phyloP scores from a whole-genome alignment of 768 basidiomycete species.

The Lyophyllum decastes region DNA sequence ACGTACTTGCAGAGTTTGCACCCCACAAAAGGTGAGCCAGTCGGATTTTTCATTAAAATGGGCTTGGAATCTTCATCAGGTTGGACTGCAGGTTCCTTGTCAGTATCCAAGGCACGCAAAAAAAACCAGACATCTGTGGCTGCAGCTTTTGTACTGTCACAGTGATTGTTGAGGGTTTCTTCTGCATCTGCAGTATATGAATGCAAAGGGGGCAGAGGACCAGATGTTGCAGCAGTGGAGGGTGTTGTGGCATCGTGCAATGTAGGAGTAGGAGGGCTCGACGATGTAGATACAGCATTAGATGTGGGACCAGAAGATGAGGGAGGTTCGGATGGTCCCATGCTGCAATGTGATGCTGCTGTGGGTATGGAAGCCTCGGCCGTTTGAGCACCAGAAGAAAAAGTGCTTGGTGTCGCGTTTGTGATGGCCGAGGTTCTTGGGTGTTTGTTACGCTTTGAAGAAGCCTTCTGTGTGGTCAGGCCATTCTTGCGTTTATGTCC shows the following conservation, averaged over 20 bases:
- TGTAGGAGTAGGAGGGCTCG: neutral
- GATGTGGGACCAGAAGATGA: neutral
- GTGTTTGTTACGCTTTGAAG: no score
- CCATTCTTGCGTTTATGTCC: no score
- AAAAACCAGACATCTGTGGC: conserved; percentile 9
- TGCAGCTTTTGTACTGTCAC: neutral
- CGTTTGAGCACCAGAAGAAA: neutral
- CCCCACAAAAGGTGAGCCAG: no score
- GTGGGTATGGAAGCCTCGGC: neutral
- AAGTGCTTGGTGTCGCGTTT: no score
- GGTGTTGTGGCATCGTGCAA: neutral
- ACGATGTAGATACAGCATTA: neutral
- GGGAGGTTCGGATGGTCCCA: neutral
- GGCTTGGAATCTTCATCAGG: neutral
- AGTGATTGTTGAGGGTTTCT: neutral
- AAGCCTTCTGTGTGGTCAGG: no score
- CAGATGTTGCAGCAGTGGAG: neutral
- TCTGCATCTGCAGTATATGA: neutral
- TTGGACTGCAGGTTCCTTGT: neutral
- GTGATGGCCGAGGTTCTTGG: no score
- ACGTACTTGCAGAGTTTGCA: no score
- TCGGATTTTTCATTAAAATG: no score
- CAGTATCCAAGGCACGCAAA: neutral
- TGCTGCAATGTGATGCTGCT: neutral
- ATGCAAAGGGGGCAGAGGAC: neutral